Evolutionary conservation across 352 stramenopile genomes (phyloP), one percentile per base, ranked within the genome.

Genomic region (Elongisporangium anandrum): DNA sequence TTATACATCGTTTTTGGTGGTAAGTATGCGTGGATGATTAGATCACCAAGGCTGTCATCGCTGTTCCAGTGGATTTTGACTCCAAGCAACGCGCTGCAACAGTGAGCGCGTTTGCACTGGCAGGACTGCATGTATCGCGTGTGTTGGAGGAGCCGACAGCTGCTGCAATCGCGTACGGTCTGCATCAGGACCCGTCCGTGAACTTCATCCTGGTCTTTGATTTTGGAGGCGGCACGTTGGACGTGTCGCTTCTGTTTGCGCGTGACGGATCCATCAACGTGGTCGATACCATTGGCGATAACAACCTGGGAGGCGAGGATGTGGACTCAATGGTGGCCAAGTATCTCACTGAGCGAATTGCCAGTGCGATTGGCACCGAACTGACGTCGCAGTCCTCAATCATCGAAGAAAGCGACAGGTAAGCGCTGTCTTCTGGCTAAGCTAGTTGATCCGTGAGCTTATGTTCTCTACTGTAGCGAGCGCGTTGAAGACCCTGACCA

Each of bases 131-230:
- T 21, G 78, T 88, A 2, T 71, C 69, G 17, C 77, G 77, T 51
- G 71, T 88, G 12, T 54, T 88, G 24, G 78, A 85, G 54, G 96
- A 99, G 74, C 96, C 96, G 21, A 99, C 96, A 9, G 95, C 96
- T 26, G 96, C 96, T 21, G 96, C 95, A 19, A 96, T 99, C 64
- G 95, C 94, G 10, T 99, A 98, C 68, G 92, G 94, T 26, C 69
- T 98, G 47, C 96, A 98, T 61, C 97, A 98, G 66, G 90, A 92
- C 54, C 66, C 73, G 19, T 69, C 80, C 21, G 92, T 98, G 65
- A 94, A 88, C 49, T 98, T 98, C 57, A 79, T 99, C 19, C 73
- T 99, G 19, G 97, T 99, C 29, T 99, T 98, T 55, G 96, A 99
- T 65, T 91, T 98, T 57, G 94, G 94, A 48, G 94, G 94, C 47